These are phyloP conservation scores for Phaeotremella skinneri DNA, from an alignment of 768 basidiomycete species.

Conservation along the genomic window DNA sequence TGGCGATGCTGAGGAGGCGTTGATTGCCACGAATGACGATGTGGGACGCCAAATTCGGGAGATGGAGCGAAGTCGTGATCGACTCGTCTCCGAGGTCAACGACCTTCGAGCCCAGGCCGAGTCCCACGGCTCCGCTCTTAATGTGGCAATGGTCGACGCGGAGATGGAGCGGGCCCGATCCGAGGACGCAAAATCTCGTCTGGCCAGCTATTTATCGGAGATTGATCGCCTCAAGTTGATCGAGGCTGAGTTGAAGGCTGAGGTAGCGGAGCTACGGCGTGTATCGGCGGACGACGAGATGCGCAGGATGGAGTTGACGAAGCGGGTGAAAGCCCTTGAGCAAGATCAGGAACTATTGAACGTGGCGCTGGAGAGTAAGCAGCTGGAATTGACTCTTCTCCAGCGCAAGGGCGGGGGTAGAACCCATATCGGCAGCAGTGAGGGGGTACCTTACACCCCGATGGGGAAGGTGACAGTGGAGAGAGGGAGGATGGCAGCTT, in stretches of 20 bases:
- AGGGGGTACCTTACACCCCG: conserved; percentile 1
- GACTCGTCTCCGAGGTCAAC: conserved; percentile 9
- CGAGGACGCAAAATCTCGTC: conserved; percentile 20
- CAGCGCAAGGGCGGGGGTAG: conserved; percentile 11
- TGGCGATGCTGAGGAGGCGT: conserved; percentile 11
- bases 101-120: conserved; percentile 16
- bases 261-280: conserved; percentile 11
- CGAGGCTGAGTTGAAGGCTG: conserved; percentile 19
- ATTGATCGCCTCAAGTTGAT: conserved; percentile 35
- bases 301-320: conserved; percentile 14
- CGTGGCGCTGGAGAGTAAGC: conserved; percentile 30
- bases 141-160: conserved; percentile 15
- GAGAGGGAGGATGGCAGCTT: conserved; percentile 2
- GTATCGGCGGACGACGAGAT: conserved; percentile 15
- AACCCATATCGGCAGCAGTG: not conserved
- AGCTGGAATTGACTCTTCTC: conserved; percentile 26
- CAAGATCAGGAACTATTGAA: conserved; percentile 29
- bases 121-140: conserved; percentile 10
- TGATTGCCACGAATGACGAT: not conserved
- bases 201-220: conserved; percentile 28
- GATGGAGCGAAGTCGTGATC: conserved; percentile 7
- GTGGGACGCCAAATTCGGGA: conserved; percentile 19
- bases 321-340: conserved; percentile 14
- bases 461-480: not conserved
- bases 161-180: conserved; percentile 24